Base-by-base conservation (phyloP, 371 early-diverging fungal species). In the Chytridium lagenaria region DNA sequence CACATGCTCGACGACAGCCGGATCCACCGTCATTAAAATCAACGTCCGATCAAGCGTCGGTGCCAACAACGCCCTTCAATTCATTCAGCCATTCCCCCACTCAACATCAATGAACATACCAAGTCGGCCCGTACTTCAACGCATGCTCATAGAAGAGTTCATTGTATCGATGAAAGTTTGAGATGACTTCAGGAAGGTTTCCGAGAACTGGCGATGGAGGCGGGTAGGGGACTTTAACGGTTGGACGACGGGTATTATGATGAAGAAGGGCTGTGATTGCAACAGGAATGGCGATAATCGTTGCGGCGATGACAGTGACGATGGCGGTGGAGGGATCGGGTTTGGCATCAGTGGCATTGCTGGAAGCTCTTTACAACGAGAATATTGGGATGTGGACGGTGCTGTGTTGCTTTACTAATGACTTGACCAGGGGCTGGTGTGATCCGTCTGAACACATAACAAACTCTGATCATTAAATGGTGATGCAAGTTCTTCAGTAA, bases 1-100 rank as follows among this genome's bases (percentile, higher is more conserved):
- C 33, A 79, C 44, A 59, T 74, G 51, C 64, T 76, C 75, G 30
- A 79, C 67, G 61, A 66, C 65, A 31, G 50, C 55, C 31, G 79
- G 79, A 44, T 78, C 74, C 39, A 61, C 52, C 50, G 72, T 71
- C 22, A 71, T 44, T 1, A 68, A 26, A 64, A 70, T 10, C 15
- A 28, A 15, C 10, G 19, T 7, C 30, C 28, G 12, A 15, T n/a
- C 28, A 30, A 40, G 10, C 36, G 38, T 19, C 7, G 39, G 66
- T 10, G n/a, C 12, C 5, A 26, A 16, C 7, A n/a, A n/a, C 5
- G 49, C 39, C 66, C 44, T 44, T n/a, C n/a, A n/a, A n/a, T n/a
- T n/a, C n/a, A n/a, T n/a, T n/a, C n/a, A n/a, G n/a, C n/a, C n/a
- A n/a, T n/a, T n/a, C n/a, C n/a, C n/a, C n/a, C n/a, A 40, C 30